Base-by-base conservation (phyloP, 2,329 filamentous ascomycete species). In the Talaromyces verruculosus region DNA sequence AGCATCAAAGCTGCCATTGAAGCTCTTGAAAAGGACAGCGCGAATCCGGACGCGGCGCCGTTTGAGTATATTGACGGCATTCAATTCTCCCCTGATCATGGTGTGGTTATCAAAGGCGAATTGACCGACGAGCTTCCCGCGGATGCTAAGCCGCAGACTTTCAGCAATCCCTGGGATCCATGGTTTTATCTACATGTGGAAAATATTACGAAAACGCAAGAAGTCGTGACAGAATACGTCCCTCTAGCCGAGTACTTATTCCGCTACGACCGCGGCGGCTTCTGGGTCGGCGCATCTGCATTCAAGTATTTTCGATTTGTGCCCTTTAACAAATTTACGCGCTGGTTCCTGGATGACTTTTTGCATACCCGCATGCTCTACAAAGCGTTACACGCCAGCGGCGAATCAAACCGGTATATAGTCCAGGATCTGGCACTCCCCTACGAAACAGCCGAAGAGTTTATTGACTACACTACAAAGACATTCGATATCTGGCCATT, bases 101-200 rank as follows among this genome's bases (percentile, higher is more conserved):
- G 86, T 0, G 82, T 90, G 0, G 77, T 91, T 51, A 89, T 89
- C 73, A 81, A 83, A 0, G 90, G 90, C 0, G 80, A 79, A 10
- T 77, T 90, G 17, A 82, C 83, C 0, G 80, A 89, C 61, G 72
- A 78, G 0, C 67, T 82, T 0, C 82, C 73, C 0, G 43, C 66
- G 1, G 77, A 74, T 1, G 67, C 68, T 2, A 73, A 73, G 53
- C 70, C 78, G 0, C 78, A 77, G 28, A 79, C 74, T 0, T 90
- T 91, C 74, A 84, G 84, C n/a, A 80, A 84, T 11, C 78, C 84
- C 0, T 75, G 74, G 3, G 90, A 93, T 69, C 86, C 88, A 0
- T 93, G 90, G 91, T 91, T 91, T 72, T 92, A 91, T 67, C 78
- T 92, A 2, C 89, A 90, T 69, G 89, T 85, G 1, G 77, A 86